A percentile compares a stretch with the other conserved stretches of the same genome.
phyloP scores from a whole-genome alignment of 331 rosid genomes.

The Phaseolus coccineus region DNA sequence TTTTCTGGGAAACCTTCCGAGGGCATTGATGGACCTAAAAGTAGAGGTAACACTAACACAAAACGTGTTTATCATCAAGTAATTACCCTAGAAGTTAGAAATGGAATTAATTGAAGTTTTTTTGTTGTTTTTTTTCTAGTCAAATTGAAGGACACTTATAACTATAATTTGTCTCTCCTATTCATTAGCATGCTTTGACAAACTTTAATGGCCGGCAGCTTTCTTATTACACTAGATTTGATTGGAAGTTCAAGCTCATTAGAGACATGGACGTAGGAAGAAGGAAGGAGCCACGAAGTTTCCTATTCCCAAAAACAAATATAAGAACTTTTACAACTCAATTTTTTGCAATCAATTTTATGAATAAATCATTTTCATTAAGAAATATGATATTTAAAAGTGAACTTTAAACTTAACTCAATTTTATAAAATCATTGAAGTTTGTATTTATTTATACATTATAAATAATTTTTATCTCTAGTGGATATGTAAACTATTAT shows the following conservation, averaged over 20 bases:
- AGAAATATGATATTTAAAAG: too few relatives aligned
- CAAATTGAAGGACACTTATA: not conserved
- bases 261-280: slow-evolving; percentile 8
- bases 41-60: not conserved
- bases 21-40: too few relatives aligned
- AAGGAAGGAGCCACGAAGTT: slow-evolving; percentile 36
- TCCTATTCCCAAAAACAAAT: not conserved
- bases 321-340: too few relatives aligned
- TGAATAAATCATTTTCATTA: too few relatives aligned
- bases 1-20: slow-evolving; percentile 5
- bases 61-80: slow-evolving; percentile 34
- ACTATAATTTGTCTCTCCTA: not conserved
- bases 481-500: too few relatives aligned
- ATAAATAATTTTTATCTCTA: too few relatives aligned
- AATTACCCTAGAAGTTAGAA: not conserved
- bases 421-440: too few relatives aligned
- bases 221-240: slow-evolving; percentile 9
- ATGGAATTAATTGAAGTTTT: not conserved
- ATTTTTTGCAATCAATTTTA: too few relatives aligned
- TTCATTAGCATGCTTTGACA: not conserved
- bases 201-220: slow-evolving; percentile 13
- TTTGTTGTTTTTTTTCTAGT: not conserved
- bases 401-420: too few relatives aligned
- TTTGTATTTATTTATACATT: too few relatives aligned
- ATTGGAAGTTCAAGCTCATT: not conserved